These are phyloP conservation scores for Aspergillus fischeri DNA, from an alignment of 2,329 filamentous ascomycete genomes.

Conservation along the genomic window DNA sequence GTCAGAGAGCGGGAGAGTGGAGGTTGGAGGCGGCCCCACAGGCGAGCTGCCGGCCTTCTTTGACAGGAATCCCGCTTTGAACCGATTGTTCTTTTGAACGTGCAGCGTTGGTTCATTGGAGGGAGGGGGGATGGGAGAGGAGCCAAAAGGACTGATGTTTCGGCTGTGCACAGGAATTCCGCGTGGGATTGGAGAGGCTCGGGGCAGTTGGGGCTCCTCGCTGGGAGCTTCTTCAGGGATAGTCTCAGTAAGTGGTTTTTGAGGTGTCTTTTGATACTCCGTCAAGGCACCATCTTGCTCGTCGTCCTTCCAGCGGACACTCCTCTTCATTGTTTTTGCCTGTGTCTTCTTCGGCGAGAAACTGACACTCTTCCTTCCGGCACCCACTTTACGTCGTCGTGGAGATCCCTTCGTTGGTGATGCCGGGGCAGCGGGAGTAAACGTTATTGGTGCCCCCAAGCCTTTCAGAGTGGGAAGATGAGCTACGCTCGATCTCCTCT, in stretches of 20 bases:
- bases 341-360: constrained; percentile 71
- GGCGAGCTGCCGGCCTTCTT: constrained; percentile 66
- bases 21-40: constrained; percentile 53
- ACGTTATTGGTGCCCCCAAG: constrained; percentile 24
- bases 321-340: constrained; percentile 66
- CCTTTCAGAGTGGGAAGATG: constrained; percentile 25
- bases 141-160: constrained; percentile 41
- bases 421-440: constrained; percentile 34
- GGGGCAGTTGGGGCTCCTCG: constrained; percentile 48
- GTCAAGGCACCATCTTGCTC: constrained; percentile 79
- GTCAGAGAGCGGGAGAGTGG: constrained; percentile 58
- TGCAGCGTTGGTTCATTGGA: constrained; percentile 56
- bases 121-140: constrained; percentile 55
- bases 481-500: constrained; percentile 49
- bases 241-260: constrained; percentile 60
- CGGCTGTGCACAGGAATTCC: constrained; percentile 40
- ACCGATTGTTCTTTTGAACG: constrained; percentile 66
- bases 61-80: constrained; percentile 83
- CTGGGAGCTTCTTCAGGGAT: constrained; percentile 48
- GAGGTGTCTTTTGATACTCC: constrained; percentile 87
- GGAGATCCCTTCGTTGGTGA: constrained; percentile 76
- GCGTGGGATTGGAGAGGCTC: constrained; percentile 48
- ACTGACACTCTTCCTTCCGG: constrained; percentile 66
- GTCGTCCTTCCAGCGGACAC: constrained; percentile 89
- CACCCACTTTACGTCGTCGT: constrained; percentile 64